Percentiles rank a stretch among this genome's conserved stretches.
Evolutionary conservation across 768 basidiomycete genomes (phyloP).

Genomic region (Mrakia hoshinonis): DNA sequence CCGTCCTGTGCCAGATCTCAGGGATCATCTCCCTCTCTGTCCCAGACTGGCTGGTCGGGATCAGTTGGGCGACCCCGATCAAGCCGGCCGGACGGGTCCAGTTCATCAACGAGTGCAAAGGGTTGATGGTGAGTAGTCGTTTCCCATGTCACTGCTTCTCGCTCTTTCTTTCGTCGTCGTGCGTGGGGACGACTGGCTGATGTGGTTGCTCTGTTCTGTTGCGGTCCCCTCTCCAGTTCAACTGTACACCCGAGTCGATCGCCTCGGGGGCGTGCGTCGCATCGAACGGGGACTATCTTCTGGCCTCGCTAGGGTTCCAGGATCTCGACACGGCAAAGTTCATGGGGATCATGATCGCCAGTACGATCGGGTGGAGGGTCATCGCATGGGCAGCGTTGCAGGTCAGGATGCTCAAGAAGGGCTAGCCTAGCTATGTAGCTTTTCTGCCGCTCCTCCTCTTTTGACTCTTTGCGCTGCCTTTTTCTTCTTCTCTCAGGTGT

Average conservation of each 20-base stretch:
- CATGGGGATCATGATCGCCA: constrained; percentile 26
- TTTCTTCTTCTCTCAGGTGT: too few species aligned
- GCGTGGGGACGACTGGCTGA: neutral
- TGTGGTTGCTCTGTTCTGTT: too few species aligned
- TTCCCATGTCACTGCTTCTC: neutral
- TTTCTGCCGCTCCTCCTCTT: too few species aligned
- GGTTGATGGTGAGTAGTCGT: constrained; percentile 31
- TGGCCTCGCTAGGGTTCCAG: constrained; percentile 10
- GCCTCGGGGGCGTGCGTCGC: constrained; percentile 40
- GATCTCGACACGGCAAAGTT: constrained; percentile 25
- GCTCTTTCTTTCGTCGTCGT: too few species aligned
- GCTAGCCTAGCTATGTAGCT: too few species aligned
- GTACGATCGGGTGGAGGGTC: constrained; percentile 9
- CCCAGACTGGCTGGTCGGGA: constrained; percentile 35
- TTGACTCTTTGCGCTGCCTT: too few species aligned
- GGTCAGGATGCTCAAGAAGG: neutral
- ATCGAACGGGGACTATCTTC: constrained; percentile 22
- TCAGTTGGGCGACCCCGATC: constrained; percentile 3
- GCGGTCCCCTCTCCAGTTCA: constrained; percentile 30
- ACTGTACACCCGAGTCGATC: constrained; percentile 37
- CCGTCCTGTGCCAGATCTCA: constrained; percentile 35
- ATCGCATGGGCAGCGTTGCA: constrained; percentile 6
- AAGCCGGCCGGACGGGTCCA: constrained; percentile 38
- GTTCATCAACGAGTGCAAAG: constrained; percentile 42
- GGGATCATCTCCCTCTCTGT: constrained; percentile 39